Evolutionary conservation across 768 basidiomycete species (phyloP), one percentile per base, ranked within the genome.

Genomic region (Hericium erinaceus): DNA sequence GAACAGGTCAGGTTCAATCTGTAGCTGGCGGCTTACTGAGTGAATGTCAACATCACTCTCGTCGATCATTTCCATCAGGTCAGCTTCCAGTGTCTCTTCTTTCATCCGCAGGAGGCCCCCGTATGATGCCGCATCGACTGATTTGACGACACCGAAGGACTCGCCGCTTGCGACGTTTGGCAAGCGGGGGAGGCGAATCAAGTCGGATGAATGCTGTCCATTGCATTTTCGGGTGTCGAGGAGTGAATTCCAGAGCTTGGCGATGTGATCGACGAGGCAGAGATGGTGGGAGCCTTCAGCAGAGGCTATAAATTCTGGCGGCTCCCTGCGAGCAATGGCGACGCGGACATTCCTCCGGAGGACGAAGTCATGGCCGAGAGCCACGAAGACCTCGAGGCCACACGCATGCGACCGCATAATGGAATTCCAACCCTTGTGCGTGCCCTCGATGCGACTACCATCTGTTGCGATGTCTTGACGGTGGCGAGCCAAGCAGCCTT

Each of bases 361-460:
- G 2, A 69, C 62, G 38, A 63, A 64, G 55, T 71, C 65, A 8
- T 65, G 62, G 2, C 57, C n/a, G 0, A 70, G 64, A 0, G 54
- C 44, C 0, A 40, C 12, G 12, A 71, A 54, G 12, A 63, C 55
- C 3, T 51, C 59, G 0, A 72, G 41, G 1, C 70, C 66, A 28
- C 67, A 66, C 0, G 70, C 61, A 15, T 61, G 52, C 1, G 62
- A 51, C 0, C 61, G 52, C 52, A 63, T 60, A 0, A 71, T 26
- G 1, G 53, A 28, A 39, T 70, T 70, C 69, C 67, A 70, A 0
- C 59, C 65, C 41, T 70, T 70, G 54, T 70, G 69, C 1, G 57
- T 63, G 0, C 65, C 67, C 26, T 72, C 65, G 11, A 72, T 70
- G 1, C 60, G 64, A 15, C 68, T 70, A 0, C 70, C 65, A 48